Evolutionary conservation across 805 yeast species (phyloP), one percentile per base, ranked within the genome.

Genomic region (Candida suzukii): DNA sequence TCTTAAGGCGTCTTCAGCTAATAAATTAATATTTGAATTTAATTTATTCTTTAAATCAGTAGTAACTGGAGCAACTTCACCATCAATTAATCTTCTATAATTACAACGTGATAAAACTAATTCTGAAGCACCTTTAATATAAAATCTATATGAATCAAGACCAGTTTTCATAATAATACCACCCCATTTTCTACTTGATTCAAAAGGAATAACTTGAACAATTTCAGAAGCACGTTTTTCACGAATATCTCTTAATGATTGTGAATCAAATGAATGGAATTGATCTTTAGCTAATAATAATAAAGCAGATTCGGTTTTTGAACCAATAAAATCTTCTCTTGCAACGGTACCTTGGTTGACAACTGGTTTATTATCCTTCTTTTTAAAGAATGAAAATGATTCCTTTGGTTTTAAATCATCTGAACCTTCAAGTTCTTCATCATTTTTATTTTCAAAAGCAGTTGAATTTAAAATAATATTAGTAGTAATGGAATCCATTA

Each of bases 61-160:
- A 2, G 63, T 61, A 52, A 59, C 46, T 50, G 49, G 45, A 43
- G 47, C 32, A 42, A 51, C 37, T 22, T 45, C 27, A 10, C 67
- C 70, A 41, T 64, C 59, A 3, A 64, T 49, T 19, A 56, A 48
- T 13, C 53, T 49, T 44, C 59, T 61, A 43, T 54, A 68, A 1
- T 74, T 63, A 57, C 95, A 83, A 51, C 73, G 67, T 19, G 71
- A 68, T 47, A 84, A 71, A 13, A 93, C 73, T 45, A 93, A 75
- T 63, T 93, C 99, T 1, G 97, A 90, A 1, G 99, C 99, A 47
- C 99, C 99, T 66, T 93, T 93, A 43, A 86, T 67, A 47, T 74
- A 81, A 41, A 88, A 66, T 42, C 93, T 72, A 58, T 62, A 82
- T 1, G 68, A 52, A 16, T 66, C 68, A 10, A 70, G 70, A 13